Evolutionary conservation across 2,329 filamentous ascomycete genomes (phyloP), one percentile per base, ranked within the genome.

Genomic region (Septoria linicola): DNA sequence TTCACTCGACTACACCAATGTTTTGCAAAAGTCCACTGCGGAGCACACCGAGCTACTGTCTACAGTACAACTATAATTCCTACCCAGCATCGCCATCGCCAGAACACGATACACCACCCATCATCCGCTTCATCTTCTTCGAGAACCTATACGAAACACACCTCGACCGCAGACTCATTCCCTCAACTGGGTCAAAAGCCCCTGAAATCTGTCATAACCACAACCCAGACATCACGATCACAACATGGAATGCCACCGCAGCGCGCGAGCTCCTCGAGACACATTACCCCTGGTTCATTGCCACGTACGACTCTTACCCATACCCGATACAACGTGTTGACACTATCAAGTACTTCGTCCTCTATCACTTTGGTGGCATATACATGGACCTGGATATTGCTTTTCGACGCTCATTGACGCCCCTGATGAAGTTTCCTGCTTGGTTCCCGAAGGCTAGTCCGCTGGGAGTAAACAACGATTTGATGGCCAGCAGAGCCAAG

Each of bases 251-350:
- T 34, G 49, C 42, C 11, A 53, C 41, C 8, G 32, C 42, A 4
- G 44, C 58, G 13, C 53, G 54, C 4, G 35, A 41, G 10, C 44
- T 62, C 8, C 35, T 62, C 10, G 51, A 54, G 43, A 19, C 52
- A 8, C 41, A 56, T 25, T 60, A 62, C 39, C 14, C 39, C 10
- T 60, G 56, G 58, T 57, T 64, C 51, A 42, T 65, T 48, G 75
- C 80, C 41, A 87, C 84, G 0, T 91, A 86, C 64, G 84, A 89
- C 63, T 76, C 76, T 63, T 91, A 89, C 70, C 76, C 75, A 30
- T 87, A 84, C 67, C 82, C 83, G n/a, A 88, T 90, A 58, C 85
- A 89, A 70, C 81, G 86, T 51, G 84, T 87, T 48, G 87, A 90
- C 64, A 76, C 85, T 27, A 17, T 91, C 60, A 80, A 87, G 49